phyloP scores from a whole-genome alignment of 306 rosid genomes.

The Cucumis melo region DNA sequence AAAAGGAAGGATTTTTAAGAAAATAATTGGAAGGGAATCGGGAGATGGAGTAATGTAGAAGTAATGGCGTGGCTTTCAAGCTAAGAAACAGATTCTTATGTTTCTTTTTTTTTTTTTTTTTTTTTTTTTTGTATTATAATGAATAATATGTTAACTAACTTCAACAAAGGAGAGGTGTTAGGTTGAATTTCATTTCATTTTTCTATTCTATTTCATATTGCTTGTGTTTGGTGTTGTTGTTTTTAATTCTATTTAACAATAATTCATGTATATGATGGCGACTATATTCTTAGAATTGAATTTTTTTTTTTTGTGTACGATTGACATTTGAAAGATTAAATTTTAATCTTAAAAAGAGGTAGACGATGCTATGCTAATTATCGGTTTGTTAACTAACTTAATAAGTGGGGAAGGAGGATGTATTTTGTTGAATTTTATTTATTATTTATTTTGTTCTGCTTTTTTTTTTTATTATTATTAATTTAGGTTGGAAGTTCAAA shows the following conservation, averaged over 20 bases:
- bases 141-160: neutral
- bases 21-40: neutral
- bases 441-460: no score
- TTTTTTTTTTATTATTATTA: no score
- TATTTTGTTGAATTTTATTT: no score
- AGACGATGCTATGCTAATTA: no score
- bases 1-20: neutral
- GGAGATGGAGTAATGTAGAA: neutral
- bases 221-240: neutral
- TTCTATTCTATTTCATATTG: no score
- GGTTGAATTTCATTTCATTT: neutral
- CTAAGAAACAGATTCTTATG: neutral
- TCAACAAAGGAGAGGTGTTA: neutral
- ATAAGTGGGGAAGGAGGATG: no score
- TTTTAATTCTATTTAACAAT: neutral
- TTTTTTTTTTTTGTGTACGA: no score
- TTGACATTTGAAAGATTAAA: no score
- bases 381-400: no score
- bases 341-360: no score
- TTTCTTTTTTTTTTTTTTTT: neutral
- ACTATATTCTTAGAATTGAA: no score
- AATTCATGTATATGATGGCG: neutral
- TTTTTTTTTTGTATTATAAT: neutral
- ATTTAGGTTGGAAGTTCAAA: no score
- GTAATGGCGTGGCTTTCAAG: conserved; percentile 7